Evolutionary conservation across 306 rosid species (phyloP).

Genomic region (Dryas drummondii): DNA sequence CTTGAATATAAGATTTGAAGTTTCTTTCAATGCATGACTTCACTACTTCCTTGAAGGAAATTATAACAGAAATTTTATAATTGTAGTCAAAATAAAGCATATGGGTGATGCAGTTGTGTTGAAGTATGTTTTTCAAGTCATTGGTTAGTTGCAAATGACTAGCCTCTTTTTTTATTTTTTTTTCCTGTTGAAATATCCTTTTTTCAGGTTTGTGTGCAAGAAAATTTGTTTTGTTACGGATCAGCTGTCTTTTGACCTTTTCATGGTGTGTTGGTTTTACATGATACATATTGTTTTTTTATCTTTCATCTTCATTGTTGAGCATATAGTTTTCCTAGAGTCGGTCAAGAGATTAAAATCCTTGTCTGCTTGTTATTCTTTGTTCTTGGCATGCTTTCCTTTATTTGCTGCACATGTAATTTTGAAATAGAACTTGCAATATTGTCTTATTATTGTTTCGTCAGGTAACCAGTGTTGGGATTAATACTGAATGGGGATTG

Average conservation of each 20-base stretch:
- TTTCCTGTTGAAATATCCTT: no score
- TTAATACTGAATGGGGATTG: slow-evolving; percentile 98
- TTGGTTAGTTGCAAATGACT: background rate
- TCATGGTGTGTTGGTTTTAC: background rate
- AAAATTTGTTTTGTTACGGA: background rate
- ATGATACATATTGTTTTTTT: background rate
- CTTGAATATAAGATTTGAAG: no score
- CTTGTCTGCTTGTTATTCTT: background rate
- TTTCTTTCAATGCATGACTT: no score
- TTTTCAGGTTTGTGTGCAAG: no score
- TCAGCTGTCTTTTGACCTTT: background rate
- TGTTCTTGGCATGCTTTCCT: background rate
- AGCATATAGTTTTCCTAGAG: background rate
- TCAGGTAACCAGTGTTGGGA: slow-evolving; percentile 89
- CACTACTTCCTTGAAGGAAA: no score
- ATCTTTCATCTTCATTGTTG: background rate
- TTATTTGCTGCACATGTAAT: background rate
- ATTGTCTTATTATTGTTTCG: slow-evolving; percentile 4
- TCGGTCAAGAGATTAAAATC: background rate
- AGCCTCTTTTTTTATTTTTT: no score
- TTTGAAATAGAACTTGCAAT: background rate
- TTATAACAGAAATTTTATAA: no score
- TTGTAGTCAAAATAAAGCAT: no score
- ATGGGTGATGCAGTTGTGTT: background rate
- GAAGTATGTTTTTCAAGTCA: background rate